Base-by-base conservation (phyloP, 352 stramenopile species). In the Achlya hypogyna region DNA sequence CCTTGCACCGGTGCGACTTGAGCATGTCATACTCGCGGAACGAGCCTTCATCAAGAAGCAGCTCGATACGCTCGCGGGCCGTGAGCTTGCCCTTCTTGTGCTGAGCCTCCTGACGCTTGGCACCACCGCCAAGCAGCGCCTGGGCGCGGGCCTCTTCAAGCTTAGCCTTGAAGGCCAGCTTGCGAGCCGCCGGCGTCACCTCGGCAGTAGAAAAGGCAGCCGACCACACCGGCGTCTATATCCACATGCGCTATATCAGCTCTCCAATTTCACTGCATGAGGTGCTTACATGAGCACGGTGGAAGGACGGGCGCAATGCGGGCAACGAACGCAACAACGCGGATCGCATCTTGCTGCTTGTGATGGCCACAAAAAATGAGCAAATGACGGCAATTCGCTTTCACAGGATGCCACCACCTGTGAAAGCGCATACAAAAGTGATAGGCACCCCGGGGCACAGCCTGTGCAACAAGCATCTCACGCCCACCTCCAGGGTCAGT, bases 1-100 rank as follows among this genome's bases (percentile, higher is more conserved):
- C 96, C 27, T 78, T 88, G 84, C 96, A 99, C 38, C 96, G 83
- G 78, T 99, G 96, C 12, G 87, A 80, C 77, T 99, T 98, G 51
- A 99, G 79, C 82, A 91, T 93, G 81, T 99, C 97, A 73, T 92
- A 90, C 77, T 99, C 97, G 32, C 91, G 79, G 74, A 99, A 99
- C 20, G 91, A 88, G 42, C 82, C 93, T n/a, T 84, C 62, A 74
- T 99, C 96, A 51, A 99, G 87, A n/a, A 99, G 78, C 35, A 99
- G 73, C 51, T 90, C 75, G 27, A 99, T 77, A 43, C 97, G 87
- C 77, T 99, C 97, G 38, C 96, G 82, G 31, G 97, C 97, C 22
- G 96, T 99, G 25, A 99, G 87, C 59, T 98, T 99, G 31, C 97
- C 97, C 70, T 94, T 96, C 22, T 79, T 78, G 74, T 99, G 97